These are phyloP conservation scores for Phytophthora litchii DNA, from an alignment of 352 stramenopile species.

Conservation along the genomic window DNA sequence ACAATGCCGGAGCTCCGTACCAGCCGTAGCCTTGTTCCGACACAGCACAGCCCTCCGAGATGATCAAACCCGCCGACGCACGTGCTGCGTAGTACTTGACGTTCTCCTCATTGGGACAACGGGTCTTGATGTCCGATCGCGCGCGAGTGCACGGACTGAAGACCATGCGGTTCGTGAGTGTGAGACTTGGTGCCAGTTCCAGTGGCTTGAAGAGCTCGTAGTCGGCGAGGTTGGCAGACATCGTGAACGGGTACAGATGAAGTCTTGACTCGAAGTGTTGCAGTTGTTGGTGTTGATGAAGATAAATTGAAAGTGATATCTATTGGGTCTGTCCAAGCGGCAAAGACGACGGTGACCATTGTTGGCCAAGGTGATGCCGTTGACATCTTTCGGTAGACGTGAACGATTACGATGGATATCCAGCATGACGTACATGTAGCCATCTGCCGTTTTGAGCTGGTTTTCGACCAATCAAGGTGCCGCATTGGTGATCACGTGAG, in stretches of 20 bases:
- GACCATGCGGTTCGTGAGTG: constrained; percentile 51
- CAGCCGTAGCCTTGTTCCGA: constrained; percentile 38
- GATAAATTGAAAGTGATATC: constrained; percentile 16
- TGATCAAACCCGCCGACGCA: constrained; percentile 29
- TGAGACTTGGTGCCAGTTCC: constrained; percentile 34
- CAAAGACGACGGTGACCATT: neutral
- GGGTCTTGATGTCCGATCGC: constrained; percentile 34
- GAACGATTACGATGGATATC: constrained; percentile 14
- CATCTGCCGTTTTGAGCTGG: constrained; percentile 2
- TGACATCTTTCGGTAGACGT: constrained; percentile 23
- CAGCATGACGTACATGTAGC: constrained; percentile 21
- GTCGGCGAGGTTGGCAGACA: constrained; percentile 34
- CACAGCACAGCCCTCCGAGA: constrained; percentile 33
- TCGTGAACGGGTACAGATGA: constrained; percentile 3
- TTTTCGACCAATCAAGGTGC: too few species aligned
- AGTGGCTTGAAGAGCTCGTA: constrained; percentile 51
- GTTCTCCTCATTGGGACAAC: constrained; percentile 31
- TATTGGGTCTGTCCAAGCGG: neutral
- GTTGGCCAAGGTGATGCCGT: constrained; percentile 10
- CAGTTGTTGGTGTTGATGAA: constrained; percentile 5
- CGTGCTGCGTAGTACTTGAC: constrained; percentile 44
- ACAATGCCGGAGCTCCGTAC: constrained; percentile 48
- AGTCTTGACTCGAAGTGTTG: neutral
- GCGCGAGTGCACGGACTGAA: constrained; percentile 48
- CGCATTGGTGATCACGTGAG: too few species aligned